Base-by-base conservation (phyloP, 2,329 filamentous ascomycete species). In the Colletotrichum chrysophilum region DNA sequence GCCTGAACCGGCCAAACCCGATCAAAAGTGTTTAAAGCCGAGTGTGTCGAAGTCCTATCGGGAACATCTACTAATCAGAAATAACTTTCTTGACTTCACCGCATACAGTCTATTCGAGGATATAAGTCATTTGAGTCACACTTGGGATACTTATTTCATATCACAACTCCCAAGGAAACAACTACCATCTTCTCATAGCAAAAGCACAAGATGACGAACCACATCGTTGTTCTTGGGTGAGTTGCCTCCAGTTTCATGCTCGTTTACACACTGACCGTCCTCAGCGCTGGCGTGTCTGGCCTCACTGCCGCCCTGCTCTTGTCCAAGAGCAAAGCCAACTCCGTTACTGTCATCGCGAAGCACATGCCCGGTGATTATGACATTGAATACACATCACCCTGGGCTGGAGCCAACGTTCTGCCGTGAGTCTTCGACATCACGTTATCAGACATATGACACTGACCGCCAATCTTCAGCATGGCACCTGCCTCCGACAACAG, bases 291-390 rank as follows among this genome's bases (percentile, higher is more conserved):
- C 34, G 89, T 91, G 60, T 85, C 86, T 34, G 89, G 89, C 75
- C 84, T 91, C 74, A 90, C 89, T 16, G 85, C 87, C 58, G 89
- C 89, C 4, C 81, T 89, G 56, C 80, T 89, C 61, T 84, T 91
- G 38, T 85, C 88, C 7, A 88, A 84, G 78, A 84, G 84, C 78
- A 83, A 85, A 66, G 82, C 79, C 43, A 87, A 89, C 77, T 81
- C 78, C 21, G 83, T 87, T 67, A 85, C 85, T 1, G 80, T 87
- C 1, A 80, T 86, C 4, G 84, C 95, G 8, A 96, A 95, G 81
- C 94, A 96, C 82, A 95, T 96, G 93, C 95, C 95, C 0, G 95
- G 95, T 52, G 95, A 97, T 85, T 96, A 95, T 83, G 93, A 95
- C 78, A 93, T 95, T 77, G 93, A 96, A 86, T 97, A 96, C 82